These are phyloP conservation scores for Curvularia lunata DNA, from an alignment of 2,329 filamentous ascomycete species.

Conservation along the genomic window DNA sequence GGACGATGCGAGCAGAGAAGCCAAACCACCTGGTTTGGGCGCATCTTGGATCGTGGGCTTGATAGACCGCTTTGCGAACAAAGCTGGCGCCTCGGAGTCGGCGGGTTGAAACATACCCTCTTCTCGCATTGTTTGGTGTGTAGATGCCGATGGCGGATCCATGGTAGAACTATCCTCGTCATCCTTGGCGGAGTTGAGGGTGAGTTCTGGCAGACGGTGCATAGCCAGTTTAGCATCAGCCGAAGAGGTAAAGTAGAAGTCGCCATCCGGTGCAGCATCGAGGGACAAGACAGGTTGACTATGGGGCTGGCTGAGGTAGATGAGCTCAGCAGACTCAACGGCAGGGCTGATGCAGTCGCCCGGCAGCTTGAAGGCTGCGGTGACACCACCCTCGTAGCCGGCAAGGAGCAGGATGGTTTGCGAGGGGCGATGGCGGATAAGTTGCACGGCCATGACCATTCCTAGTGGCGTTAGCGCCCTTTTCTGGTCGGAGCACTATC, in stretches of 20 bases:
- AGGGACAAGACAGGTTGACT: constrained; percentile 80
- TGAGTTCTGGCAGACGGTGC: constrained; percentile 66
- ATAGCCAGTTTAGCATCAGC: constrained; percentile 81
- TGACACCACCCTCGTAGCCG: constrained; percentile 86
- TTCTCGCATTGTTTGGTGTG: background rate
- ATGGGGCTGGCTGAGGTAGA: constrained; percentile 73
- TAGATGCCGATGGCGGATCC: background rate
- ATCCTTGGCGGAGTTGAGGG: background rate
- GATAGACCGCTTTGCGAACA: constrained; percentile 28
- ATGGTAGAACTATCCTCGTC: background rate
- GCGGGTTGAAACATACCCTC: background rate
- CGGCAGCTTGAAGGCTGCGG: constrained; percentile 67
- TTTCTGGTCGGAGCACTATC: constrained; percentile 36
- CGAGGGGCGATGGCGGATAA: constrained; percentile 28
- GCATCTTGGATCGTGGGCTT: constrained; percentile 5
- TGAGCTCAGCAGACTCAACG: constrained; percentile 51
- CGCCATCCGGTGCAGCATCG: constrained; percentile 45
- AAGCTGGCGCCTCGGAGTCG: constrained; percentile 10
- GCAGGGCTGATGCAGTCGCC: constrained; percentile 29
- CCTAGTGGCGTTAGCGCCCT: constrained; percentile 58
- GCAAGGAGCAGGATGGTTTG: constrained; percentile 67
- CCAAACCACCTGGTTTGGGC: constrained; percentile 25
- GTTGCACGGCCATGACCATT: constrained; percentile 85
- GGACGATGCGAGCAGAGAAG: constrained; percentile 33
- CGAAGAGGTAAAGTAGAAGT: constrained; percentile 77